Evolutionary conservation across 495 filamentous ascomycete species (phyloP).

Genomic region (Haplographium delicatum): DNA sequence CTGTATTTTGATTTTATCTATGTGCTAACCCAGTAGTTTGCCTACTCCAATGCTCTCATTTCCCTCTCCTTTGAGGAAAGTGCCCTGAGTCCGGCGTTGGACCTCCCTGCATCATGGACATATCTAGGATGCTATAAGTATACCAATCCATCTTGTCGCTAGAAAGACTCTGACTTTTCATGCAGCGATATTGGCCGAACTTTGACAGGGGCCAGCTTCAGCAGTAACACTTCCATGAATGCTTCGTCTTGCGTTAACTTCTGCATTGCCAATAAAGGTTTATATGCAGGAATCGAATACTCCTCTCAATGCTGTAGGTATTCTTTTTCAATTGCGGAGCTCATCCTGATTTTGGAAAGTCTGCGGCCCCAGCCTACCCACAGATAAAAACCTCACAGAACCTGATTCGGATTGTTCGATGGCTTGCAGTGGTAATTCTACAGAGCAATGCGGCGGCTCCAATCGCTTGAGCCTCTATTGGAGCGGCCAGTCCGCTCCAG

Average conservation of each 20-base stretch:
- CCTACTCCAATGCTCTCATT: background rate
- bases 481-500: conserved; percentile 10
- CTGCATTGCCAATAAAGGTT: conserved; percentile 31
- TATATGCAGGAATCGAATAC: conserved; percentile 39
- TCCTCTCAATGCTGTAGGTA: conserved; percentile 20
- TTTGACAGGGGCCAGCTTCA: conserved; percentile 3
- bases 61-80: background rate
- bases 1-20: too few species aligned
- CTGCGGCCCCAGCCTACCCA: conserved; percentile 37
- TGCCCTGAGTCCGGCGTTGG: background rate
- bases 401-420: conserved; percentile 37
- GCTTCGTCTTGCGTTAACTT: conserved; percentile 33
- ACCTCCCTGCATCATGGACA: conserved; percentile 3
- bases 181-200: conserved; percentile 14
- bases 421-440: conserved; percentile 38
- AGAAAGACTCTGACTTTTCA: background rate
- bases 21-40: too few species aligned
- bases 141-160: background rate
- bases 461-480: conserved; percentile 31
- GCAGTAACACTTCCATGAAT: conserved; percentile 28
- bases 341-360: conserved; percentile 29
- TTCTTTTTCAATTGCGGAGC: background rate
- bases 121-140: conserved; percentile 15
- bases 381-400: conserved; percentile 14
- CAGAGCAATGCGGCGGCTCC: conserved; percentile 41